Evolutionary conservation across 2,329 filamentous ascomycete genomes (phyloP).

Genomic region (Sporothrix protearum): DNA sequence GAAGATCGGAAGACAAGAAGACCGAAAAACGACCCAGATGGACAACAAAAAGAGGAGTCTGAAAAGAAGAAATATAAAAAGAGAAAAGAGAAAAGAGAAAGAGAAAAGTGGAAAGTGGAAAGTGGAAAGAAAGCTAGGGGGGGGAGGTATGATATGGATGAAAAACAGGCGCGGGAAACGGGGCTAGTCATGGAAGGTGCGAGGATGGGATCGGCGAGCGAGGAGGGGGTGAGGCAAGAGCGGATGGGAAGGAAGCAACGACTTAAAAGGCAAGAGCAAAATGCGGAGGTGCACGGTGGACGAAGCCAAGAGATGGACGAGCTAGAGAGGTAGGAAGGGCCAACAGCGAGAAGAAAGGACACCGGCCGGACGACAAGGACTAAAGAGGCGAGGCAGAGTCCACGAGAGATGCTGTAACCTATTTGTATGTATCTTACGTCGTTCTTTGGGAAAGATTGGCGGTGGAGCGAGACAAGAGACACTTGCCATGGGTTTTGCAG

Average conservation of each 20-base stretch:
- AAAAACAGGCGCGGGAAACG: neutral
- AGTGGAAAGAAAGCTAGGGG: constrained; percentile 2
- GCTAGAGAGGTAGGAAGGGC: neutral
- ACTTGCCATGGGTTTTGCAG: neutral
- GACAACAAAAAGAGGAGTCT: neutral
- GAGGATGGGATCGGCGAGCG: constrained; percentile 7
- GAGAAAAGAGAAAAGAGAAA: neutral
- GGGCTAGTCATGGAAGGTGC: neutral
- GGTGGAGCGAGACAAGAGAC: constrained; percentile 7
- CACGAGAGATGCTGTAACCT: neutral
- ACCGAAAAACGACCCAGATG: too few species aligned
- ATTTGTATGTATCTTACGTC: neutral
- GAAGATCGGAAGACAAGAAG: neutral
- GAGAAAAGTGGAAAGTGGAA: neutral
- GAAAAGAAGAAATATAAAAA: neutral
- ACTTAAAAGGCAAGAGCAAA: neutral
- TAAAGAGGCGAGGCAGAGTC: neutral
- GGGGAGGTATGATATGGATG: constrained; percentile 13
- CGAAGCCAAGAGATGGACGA: neutral
- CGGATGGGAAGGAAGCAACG: constrained; percentile 3
- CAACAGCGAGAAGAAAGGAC: neutral
- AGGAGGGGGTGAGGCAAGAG: neutral
- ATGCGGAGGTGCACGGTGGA: constrained; percentile 7
- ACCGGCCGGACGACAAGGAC: neutral
- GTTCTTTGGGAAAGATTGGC: neutral